Conservation (phyloP, 1,284 basidiomycete genomes). For the Calocybe gambosa region DNA sequence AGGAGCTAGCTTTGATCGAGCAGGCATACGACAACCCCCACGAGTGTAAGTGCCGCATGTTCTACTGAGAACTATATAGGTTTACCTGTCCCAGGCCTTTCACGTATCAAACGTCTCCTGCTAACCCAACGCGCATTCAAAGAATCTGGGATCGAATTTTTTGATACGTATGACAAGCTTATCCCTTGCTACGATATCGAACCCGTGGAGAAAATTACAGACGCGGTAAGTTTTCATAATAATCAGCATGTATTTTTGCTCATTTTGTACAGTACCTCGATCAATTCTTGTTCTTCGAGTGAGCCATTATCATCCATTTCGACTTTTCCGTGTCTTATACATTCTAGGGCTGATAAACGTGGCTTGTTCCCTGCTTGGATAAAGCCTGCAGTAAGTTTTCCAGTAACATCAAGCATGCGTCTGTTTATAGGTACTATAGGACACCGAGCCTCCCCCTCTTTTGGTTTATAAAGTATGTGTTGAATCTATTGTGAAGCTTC, state of each 20-base stretch:
- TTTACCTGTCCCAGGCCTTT: conserved; percentile 49
- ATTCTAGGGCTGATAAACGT: conserved; percentile 85
- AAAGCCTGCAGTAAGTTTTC: conserved; percentile 68
- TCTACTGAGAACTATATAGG: conserved; percentile 8
- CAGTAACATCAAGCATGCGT: conserved; percentile 1
- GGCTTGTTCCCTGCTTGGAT: conserved; percentile 97
- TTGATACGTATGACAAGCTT: conserved; percentile 94
- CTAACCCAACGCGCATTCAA: conserved; percentile 97
- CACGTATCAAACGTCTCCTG: conserved; percentile 92
- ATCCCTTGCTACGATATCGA: conserved; percentile 98
- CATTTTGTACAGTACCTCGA: conserved; percentile 70
- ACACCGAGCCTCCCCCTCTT: conserved; percentile 92
- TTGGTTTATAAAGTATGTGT: conserved; percentile 84
- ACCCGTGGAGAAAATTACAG: conserved; percentile 97
- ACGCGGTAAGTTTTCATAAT: conserved; percentile 70
- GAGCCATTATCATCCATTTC: conserved; percentile 14
- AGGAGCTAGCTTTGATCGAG: conserved; percentile 93
- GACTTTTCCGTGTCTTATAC: conserved; percentile 16
- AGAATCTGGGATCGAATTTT: conserved; percentile 93
- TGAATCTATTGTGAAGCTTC: background rate
- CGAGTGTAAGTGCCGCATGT: conserved; percentile 52
- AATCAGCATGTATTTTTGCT: too few species aligned
- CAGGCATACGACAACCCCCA: conserved; percentile 96
- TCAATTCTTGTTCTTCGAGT: conserved; percentile 84
- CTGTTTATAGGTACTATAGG: conserved; percentile 31